Base-by-base conservation (phyloP, 2,329 filamentous ascomycete species). In the Nectriaceae sp. region DNA sequence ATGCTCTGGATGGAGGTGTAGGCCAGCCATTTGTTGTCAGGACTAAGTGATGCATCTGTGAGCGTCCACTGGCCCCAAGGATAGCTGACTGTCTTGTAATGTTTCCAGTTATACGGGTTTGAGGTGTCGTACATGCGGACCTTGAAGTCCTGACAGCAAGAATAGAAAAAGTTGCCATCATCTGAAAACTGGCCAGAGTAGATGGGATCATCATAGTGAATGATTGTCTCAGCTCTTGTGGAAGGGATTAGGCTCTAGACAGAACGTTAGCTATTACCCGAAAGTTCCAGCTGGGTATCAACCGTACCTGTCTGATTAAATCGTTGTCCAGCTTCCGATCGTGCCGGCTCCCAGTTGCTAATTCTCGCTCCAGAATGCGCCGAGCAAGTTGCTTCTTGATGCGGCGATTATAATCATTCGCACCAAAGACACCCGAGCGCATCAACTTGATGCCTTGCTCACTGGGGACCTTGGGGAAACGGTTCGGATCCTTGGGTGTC, bases 101-200 rank as follows among this genome's bases (percentile, higher is more conserved):
- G 92, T 66, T 87, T 88, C 94, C 94, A 99, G 56, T 91, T 82
- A 69, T 94, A 96, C 0, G 93, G 91, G 60, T 97, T 96, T 2
- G 89, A 92, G 0, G 94, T 97, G 68, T 97, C 93, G 70, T 97
- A 99, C 89, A 99, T 92, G 44, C 92, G 87, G 10, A 99, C 91
- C 59, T 85, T 88, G 73, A 96, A 96, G 69, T 97, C 92, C 69
- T 97, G 90, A 10, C 88, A 88, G 63, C 89, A 94, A 5, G 88
- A 86, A 66, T 93, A 97, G 74, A 97, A 97, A 74, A 97, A 97
- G 69, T 96, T 96, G 21, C 94, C 94, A 61, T 99, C 94, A 56
- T 95, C 89, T 0, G 90, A 96, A 67, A 97, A 99, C 65, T 97
- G 93, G 2, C 94, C 94, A 3, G 90, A 96, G 65, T 97, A 97